Conservation (phyloP, 2,329 filamentous ascomycete genomes). For the Stromatinia cepivora region DNA sequence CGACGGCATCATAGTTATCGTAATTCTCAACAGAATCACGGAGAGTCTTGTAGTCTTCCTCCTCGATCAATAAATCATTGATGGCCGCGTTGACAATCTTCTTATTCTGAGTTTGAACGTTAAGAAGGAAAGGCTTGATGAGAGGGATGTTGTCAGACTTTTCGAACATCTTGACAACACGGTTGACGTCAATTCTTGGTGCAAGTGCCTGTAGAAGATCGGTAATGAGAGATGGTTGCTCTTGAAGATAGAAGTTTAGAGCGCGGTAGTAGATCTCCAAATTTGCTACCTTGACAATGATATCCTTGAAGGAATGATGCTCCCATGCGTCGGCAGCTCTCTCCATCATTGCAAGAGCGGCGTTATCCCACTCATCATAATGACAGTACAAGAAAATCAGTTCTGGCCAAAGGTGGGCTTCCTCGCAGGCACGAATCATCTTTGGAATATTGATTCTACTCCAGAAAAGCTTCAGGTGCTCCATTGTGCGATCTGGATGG, state of each 20-base stretch:
- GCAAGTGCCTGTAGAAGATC: conserved; percentile 90
- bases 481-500: conserved; percentile 94
- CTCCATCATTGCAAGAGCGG: conserved; percentile 96
- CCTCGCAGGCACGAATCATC: conserved; percentile 90
- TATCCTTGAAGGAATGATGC: conserved; percentile 99
- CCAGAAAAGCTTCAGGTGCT: conserved; percentile 99
- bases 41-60: conserved; percentile 98
- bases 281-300: conserved; percentile 95
- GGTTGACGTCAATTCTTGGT: conserved; percentile 94
- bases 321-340: conserved; percentile 97
- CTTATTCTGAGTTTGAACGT: conserved; percentile 97
- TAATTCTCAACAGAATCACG: conserved; percentile 98
- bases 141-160: conserved; percentile 97
- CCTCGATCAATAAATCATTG: conserved; percentile 95
- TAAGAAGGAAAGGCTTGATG: conserved; percentile 98
- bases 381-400: conserved; percentile 97
- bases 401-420: conserved; percentile 95
- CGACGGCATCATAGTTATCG: conserved; percentile 97
- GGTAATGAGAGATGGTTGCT: conserved; percentile 94
- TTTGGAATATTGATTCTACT: conserved; percentile 96
- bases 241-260: conserved; percentile 94
- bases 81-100: conserved; percentile 96
- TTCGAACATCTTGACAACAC: conserved; percentile 98
- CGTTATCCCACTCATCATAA: conserved; percentile 98
- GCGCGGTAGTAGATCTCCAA: conserved; percentile 98